Conservation (phyloP, 306 rosid species). For the Pyrus bretschneideri region DNA sequence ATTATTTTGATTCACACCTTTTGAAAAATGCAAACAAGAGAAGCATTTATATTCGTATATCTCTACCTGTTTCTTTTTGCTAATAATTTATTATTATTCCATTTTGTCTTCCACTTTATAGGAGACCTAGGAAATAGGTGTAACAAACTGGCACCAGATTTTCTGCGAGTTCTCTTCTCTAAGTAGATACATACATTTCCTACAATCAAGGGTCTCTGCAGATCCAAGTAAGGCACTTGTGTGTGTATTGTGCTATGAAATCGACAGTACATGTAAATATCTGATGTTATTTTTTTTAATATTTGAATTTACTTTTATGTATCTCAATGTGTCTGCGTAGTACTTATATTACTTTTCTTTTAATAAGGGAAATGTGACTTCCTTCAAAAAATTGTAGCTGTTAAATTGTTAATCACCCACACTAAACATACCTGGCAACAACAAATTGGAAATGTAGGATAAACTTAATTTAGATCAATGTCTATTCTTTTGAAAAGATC, state of each 20-base stretch:
- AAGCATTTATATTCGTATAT: not conserved
- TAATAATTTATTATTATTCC: not conserved
- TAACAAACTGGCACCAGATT: not conserved
- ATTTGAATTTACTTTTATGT: not conserved
- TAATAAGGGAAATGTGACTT: not conserved
- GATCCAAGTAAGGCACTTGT: not conserved
- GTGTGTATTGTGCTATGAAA: not conserved
- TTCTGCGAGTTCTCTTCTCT: not conserved
- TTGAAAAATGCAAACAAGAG: not conserved
- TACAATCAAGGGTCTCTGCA: no score
- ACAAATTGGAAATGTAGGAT: not conserved
- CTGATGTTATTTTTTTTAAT: not conserved
- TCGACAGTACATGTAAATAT: not conserved
- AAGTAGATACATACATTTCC: no score
- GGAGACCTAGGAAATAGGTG: no score
- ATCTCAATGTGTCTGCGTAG: not conserved
- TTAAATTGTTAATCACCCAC: not conserved
- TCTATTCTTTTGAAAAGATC: not conserved
- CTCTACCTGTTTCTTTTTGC: not conserved
- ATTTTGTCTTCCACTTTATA: not conserved
- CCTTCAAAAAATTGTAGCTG: not conserved
- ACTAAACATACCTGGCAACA: not conserved
- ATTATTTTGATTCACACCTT: not conserved
- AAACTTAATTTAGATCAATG: not conserved
- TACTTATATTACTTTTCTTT: not conserved